Evolutionary conservation across 1,284 basidiomycete species (phyloP).

Genomic region (Cutaneotrichosporon dermatis): DNA sequence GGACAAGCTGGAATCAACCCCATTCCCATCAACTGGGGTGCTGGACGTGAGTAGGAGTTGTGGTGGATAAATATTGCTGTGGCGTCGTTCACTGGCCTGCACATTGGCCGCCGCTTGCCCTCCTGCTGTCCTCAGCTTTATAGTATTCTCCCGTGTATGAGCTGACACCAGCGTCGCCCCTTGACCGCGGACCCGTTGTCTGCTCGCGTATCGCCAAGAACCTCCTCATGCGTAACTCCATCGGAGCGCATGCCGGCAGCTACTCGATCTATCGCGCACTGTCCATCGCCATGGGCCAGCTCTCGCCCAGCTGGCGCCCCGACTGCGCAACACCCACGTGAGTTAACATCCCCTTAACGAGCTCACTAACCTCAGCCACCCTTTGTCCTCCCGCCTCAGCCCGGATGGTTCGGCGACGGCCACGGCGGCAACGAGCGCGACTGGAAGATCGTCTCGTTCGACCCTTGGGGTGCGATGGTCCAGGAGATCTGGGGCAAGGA

Average conservation of each 20-base stretch:
- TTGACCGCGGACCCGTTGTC: conserved; percentile 74
- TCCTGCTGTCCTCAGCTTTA: too few species aligned
- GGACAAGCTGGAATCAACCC: conserved; percentile 69
- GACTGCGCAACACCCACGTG: conserved; percentile 73
- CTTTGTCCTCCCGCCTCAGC: conserved; percentile 72
- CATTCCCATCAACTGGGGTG: conserved; percentile 76
- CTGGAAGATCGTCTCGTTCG: conserved; percentile 84
- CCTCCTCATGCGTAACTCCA: conserved; percentile 85
- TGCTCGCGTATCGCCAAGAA: conserved; percentile 78
- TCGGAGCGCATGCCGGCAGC: conserved; percentile 88
- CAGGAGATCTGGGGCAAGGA: conserved; percentile 70
- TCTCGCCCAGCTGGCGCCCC: conserved; percentile 78
- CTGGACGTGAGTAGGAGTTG: conserved; percentile 48
- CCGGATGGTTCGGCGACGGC: conserved; percentile 67
- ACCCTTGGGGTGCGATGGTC: conserved; percentile 89
- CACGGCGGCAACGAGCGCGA: conserved; percentile 14
- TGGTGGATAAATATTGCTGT: too few species aligned
- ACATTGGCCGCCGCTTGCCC: too few species aligned
- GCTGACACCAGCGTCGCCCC: conserved; percentile 26
- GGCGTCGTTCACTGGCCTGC: too few species aligned
- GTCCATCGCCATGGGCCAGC: conserved; percentile 82
- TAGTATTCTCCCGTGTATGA: too few species aligned
- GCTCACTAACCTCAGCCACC: conserved; percentile 57
- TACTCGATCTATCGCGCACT: conserved; percentile 94
- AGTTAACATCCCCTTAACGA: conserved; percentile 1